phyloP scores from a whole-genome alignment of 441 rosid genomes.

The Adansonia grandidieri region DNA sequence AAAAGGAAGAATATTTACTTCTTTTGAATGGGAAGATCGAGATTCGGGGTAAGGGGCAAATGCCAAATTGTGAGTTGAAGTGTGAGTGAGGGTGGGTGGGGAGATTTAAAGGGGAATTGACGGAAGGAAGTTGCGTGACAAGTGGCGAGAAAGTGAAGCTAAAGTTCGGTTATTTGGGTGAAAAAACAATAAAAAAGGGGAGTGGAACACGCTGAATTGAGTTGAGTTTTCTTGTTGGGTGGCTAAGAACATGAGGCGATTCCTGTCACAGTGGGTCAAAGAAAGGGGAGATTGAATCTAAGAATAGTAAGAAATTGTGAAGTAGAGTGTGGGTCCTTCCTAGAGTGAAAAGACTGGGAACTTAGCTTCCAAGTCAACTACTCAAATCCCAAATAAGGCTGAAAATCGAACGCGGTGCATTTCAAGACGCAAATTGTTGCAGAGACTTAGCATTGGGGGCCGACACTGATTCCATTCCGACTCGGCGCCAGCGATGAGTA shows the following conservation, averaged over 20 bases:
- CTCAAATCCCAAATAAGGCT: neutral
- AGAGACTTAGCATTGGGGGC: too few relatives aligned
- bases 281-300: neutral
- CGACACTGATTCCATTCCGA: too few relatives aligned
- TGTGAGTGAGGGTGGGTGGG: conserved; percentile 27
- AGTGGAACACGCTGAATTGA: conserved; percentile 46
- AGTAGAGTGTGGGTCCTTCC: neutral
- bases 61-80: neutral
- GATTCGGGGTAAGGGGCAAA: neutral
- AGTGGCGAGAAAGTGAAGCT: conserved; percentile 54
- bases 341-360: neutral
- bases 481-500: too few relatives aligned
- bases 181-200: neutral
- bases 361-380: conserved; percentile 4
- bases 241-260: neutral
- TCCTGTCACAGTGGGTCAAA: conserved; percentile 8
- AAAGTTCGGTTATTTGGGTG: too few relatives aligned
- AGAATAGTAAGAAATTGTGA: neutral
- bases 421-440: too few relatives aligned
- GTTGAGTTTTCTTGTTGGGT: neutral
- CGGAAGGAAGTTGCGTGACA: conserved; percentile 68
- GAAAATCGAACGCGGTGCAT: neutral
- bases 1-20: conserved; percentile 3
- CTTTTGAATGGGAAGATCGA: neutral
- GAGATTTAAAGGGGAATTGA: neutral